These are phyloP conservation scores for Hericium coralloides DNA, from an alignment of 768 basidiomycete species.

Conservation along the genomic window DNA sequence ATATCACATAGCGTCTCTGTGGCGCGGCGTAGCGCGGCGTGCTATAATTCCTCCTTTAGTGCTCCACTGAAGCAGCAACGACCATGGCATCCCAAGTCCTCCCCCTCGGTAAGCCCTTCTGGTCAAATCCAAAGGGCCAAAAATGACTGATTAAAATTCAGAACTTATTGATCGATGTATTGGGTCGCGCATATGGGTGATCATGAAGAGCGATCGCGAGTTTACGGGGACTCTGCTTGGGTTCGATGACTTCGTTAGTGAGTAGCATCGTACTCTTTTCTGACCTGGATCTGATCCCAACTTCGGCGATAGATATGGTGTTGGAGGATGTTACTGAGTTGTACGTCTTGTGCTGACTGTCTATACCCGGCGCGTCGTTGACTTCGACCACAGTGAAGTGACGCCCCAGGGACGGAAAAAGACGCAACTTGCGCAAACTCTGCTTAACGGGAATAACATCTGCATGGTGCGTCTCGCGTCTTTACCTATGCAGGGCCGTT, in stretches of 20 bases:
- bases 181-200: constrained; percentile 94
- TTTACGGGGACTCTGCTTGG: constrained; percentile 92
- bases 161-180: constrained; percentile 97
- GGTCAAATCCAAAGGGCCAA: no score
- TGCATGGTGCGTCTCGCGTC: constrained; percentile 59
- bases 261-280: constrained; percentile 31
- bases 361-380: neutral
- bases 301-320: constrained; percentile 62
- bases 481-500: neutral
- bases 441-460: constrained; percentile 92
- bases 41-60: neutral
- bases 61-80: neutral
- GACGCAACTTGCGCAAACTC: constrained; percentile 78
- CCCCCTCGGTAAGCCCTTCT: constrained; percentile 57
- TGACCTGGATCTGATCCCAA: neutral
- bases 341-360: constrained; percentile 37
- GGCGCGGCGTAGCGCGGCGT: neutral
- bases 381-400: constrained; percentile 49
- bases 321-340: constrained; percentile 95
- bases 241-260: constrained; percentile 99
- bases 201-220: constrained; percentile 97
- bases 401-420: constrained; percentile 77
- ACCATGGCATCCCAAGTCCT: constrained; percentile 89
- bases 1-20: neutral
- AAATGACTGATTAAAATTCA: constrained; percentile 20